phyloP scores from a whole-genome alignment of 441 rosid genomes.

The Populus hybrid region DNA sequence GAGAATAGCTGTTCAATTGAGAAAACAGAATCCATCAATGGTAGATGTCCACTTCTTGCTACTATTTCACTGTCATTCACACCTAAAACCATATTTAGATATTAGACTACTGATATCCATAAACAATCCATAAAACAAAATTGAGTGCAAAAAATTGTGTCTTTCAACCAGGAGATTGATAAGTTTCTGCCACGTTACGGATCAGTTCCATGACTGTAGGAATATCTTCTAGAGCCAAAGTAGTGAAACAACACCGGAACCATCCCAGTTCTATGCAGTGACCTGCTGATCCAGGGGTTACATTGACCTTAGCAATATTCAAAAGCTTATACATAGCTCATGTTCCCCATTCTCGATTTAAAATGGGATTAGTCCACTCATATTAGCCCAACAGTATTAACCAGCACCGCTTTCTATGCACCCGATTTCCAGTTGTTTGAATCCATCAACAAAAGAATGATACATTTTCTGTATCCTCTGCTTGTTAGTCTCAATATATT shows the following conservation, averaged over 20 bases:
- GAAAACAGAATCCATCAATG: constrained; percentile 48
- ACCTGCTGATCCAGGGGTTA: constrained; percentile 84
- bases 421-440: constrained; percentile 49
- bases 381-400: constrained; percentile 64
- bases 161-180: constrained; percentile 35
- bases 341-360: constrained; percentile 84
- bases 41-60: constrained; percentile 21
- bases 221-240: constrained; percentile 58
- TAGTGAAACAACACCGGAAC: constrained; percentile 81
- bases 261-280: constrained; percentile 94
- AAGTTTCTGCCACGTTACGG: constrained; percentile 40
- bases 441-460: constrained; percentile 37
- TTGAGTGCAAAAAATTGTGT: background rate
- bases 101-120: background rate
- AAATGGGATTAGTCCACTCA: constrained; percentile 28
- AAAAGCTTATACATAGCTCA: constrained; percentile 69
- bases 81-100: background rate
- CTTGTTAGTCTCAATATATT: constrained; percentile 34
- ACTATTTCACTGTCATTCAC: constrained; percentile 7
- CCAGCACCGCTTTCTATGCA: constrained; percentile 58
- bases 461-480: constrained; percentile 42
- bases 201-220: constrained; percentile 58
- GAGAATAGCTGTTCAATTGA: constrained; percentile 55
- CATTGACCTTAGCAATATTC: constrained; percentile 68
- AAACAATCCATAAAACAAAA: constrained; percentile 2